Evolutionary conservation across 768 basidiomycete species (phyloP), one percentile per base, ranked within the genome.

Genomic region (Lactarius tabidus): DNA sequence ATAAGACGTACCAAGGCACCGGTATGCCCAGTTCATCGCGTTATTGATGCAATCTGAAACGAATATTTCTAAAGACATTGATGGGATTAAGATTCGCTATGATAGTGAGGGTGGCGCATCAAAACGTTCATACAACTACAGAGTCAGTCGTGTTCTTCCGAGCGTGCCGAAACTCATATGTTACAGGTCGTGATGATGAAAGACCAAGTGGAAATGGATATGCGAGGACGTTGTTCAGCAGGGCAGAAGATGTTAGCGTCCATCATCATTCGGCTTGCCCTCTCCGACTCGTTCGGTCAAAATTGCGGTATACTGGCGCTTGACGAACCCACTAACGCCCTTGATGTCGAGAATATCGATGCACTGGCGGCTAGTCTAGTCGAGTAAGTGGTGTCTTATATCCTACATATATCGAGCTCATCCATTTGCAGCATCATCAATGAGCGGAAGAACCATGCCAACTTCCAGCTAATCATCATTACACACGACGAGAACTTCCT

Each of bases 221-320:
- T 99, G 97, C 88, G 97, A 63, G 97, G 97, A 29, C 86, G 97
- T 68, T 99, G 97, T 77, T 95, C 92, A 18, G 97, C 97, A 1
- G 97, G 97, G 0, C 97, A 99, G 77, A 99, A 99, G 78, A 98
- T 98, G 84, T 79, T 99, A 64, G 97, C 96, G 12, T 95, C 93
- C 26, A 98, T 98, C 76, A 93, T 98, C 77, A 98, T 99, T 72
- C 88, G 97, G 7, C 86, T 99, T 39, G 97, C 97, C 4, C 82
- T 99, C 31, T 96, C 96, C 6, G 97, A 99, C 73, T 96, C 94
- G 2, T 98, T 99, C 72, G 94, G 94, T 3, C 92, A 95, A 74
- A 97, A 96, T 70, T 98, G 97, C 75, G 97, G 97, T 23, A 97
- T 99, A 68, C 84, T 99, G 29, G 97, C 97, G 0, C 79, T 99